Percentiles rank a stretch among this genome's conserved stretches.
Conservation (phyloP, 768 basidiomycete genomes). For the Boletus patriciae region DNA sequence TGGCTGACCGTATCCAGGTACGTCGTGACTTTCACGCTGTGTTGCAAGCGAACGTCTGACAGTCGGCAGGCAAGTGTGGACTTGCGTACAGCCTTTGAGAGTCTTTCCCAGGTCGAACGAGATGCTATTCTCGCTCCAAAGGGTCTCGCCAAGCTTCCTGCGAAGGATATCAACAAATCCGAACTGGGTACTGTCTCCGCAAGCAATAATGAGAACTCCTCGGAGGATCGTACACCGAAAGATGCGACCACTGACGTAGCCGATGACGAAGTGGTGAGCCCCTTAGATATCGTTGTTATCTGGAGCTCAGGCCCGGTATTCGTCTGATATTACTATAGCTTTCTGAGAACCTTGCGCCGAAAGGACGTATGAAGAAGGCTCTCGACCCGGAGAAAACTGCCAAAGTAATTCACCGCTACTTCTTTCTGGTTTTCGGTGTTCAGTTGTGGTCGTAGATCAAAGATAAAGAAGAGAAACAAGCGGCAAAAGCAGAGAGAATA, state of each 20-base stretch:
- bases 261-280: conserved; percentile 43
- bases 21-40: conserved; percentile 16
- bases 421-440: conserved; percentile 1
- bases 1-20: conserved; percentile 66
- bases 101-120: conserved; percentile 57
- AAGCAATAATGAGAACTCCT: background rate
- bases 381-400: conserved; percentile 53
- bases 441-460: conserved; percentile 50
- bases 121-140: conserved; percentile 56
- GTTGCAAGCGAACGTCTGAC: conserved; percentile 1
- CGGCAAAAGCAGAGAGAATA: conserved; percentile 67
- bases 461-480: conserved; percentile 65
- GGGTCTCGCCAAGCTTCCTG: conserved; percentile 35
- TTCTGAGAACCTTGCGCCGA: conserved; percentile 28
- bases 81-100: conserved; percentile 53
- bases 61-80: conserved; percentile 55
- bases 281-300: background rate
- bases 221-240: conserved; percentile 32
- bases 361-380: conserved; percentile 49
- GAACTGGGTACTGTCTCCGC: conserved; percentile 4
- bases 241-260: conserved; percentile 30
- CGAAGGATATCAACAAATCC: conserved; percentile 36
- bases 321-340: conserved; percentile 8
- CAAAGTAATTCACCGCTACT: conserved; percentile 21
- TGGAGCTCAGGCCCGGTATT: background rate